phyloP scores from a whole-genome alignment of 176 grass and related monocot species.

The Oryza nivara region DNA sequence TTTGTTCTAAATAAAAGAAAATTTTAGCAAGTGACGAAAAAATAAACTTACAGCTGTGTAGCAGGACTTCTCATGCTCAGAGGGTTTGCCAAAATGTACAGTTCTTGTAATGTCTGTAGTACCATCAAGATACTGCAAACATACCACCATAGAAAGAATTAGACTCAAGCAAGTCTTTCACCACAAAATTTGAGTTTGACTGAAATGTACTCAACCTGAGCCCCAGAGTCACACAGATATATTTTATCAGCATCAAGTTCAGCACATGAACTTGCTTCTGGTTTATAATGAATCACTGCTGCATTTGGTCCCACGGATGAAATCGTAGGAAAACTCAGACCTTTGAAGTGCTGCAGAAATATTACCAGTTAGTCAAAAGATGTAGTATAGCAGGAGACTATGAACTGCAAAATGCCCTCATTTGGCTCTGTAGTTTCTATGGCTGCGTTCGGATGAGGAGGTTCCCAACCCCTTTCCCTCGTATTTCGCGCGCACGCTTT shows the following conservation, averaged over 20 bases:
- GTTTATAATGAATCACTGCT: constrained; percentile 93
- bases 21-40: not conserved
- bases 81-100: constrained; percentile 96
- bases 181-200: constrained; percentile 11
- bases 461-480: no score
- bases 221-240: constrained; percentile 97
- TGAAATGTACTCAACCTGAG: constrained; percentile 68
- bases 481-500: no score
- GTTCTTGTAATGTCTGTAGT: constrained; percentile 99
- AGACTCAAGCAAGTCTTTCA: constrained; percentile 30
- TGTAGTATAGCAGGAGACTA: constrained; percentile 1
- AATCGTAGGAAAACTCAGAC: constrained; percentile 97
- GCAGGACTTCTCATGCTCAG: constrained; percentile 91
- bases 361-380: constrained; percentile 30
- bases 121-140: constrained; percentile 87
- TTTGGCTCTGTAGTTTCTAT: not conserved
- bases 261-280: constrained; percentile 71
- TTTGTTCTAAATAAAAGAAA: not conserved
- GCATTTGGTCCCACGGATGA: constrained; percentile 98
- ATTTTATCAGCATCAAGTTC: constrained; percentile 98
- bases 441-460: no score
- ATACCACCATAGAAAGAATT: constrained; percentile 26
- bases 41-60: constrained; percentile 83
- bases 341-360: constrained; percentile 81
- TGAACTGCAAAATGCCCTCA: constrained; percentile 12